Conservation (phyloP, 2,329 filamentous ascomycete genomes). For the Fusarium acutatum region DNA sequence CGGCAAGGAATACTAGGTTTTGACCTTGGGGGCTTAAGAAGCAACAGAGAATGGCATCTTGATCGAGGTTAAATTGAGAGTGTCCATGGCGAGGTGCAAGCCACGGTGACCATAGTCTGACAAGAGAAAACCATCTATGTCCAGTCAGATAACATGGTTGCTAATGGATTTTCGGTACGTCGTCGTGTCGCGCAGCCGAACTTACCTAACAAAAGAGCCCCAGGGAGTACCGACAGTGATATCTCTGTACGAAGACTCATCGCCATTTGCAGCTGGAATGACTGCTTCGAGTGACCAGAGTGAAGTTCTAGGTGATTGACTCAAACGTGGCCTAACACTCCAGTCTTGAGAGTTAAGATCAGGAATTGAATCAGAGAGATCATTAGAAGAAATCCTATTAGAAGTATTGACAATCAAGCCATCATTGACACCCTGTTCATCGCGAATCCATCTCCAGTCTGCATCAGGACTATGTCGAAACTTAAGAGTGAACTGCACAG, state of each 20-base stretch:
- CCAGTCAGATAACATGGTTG: conserved; percentile 1
- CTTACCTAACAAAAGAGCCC: conserved; percentile 62
- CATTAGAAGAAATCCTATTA: conserved; percentile 44
- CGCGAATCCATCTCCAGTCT: conserved; percentile 76
- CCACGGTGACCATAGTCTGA: conserved; percentile 85
- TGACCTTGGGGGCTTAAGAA: conserved; percentile 78
- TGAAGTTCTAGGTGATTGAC: conserved; percentile 73
- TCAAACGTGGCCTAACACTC: conserved; percentile 61
- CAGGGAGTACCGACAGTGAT: conserved; percentile 71
- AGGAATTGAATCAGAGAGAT: conserved; percentile 65
- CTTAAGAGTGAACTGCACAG: conserved; percentile 74
- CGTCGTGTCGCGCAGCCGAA: neutral
- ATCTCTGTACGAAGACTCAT: conserved; percentile 65
- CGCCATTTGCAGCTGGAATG: conserved; percentile 64
- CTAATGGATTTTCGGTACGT: neutral
- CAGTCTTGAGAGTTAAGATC: conserved; percentile 64
- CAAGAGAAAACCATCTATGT: conserved; percentile 79
- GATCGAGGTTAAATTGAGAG: conserved; percentile 71
- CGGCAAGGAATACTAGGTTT: conserved; percentile 79
- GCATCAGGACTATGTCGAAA: conserved; percentile 63
- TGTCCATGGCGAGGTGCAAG: conserved; percentile 87
- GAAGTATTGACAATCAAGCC: conserved; percentile 64
- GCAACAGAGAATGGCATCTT: conserved; percentile 80
- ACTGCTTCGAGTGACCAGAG: conserved; percentile 73
- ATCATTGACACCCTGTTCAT: conserved; percentile 70